phyloP scores from a whole-genome alignment of 805 yeast genomes.

The Metschnikowia sp. region DNA sequence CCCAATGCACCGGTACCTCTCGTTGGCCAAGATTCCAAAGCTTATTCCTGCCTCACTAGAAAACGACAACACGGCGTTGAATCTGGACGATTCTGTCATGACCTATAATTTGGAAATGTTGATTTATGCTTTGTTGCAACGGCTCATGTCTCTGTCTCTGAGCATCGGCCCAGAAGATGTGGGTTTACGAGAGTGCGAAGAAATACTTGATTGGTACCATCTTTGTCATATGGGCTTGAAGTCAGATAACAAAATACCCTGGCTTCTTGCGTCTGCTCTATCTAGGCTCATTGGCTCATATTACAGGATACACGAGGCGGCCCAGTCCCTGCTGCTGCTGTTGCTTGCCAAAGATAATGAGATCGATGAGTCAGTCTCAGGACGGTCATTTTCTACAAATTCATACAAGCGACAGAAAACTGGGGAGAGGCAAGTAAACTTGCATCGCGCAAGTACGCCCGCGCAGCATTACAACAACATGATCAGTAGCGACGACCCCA shows the following conservation, averaged over 20 bases:
- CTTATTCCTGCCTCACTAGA: conserved; percentile 20
- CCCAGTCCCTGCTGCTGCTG: neutral
- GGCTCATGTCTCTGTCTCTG: conserved; percentile 11
- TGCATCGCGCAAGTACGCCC: conserved; percentile 6
- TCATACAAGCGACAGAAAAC: conserved; percentile 26
- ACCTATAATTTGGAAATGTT: conserved; percentile 22
- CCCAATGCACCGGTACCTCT: conserved; percentile 35
- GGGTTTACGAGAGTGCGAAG: conserved; percentile 1
- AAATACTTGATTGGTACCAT: conserved; percentile 22
- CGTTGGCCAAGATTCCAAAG: conserved; percentile 22
- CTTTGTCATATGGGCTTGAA: conserved; percentile 22
- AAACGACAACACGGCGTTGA: conserved; percentile 3
- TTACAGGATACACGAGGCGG: conserved; percentile 22
- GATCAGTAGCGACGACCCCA: conserved; percentile 16
- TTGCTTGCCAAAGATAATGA: neutral
- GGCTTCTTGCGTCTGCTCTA: conserved; percentile 42
- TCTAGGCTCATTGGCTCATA: conserved; percentile 29
- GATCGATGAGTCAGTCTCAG: neutral
- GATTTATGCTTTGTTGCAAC: conserved; percentile 22
- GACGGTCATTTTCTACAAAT: conserved; percentile 1
- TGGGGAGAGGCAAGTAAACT: neutral
- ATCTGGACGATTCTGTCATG: conserved; percentile 2
- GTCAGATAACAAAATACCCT: conserved; percentile 24
- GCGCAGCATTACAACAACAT: conserved; percentile 27
- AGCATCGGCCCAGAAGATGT: conserved; percentile 16